Evolutionary conservation across 2,329 filamentous ascomycete species (phyloP), one percentile per base, ranked within the genome.

Genomic region (Albophoma yamanashiensis): DNA sequence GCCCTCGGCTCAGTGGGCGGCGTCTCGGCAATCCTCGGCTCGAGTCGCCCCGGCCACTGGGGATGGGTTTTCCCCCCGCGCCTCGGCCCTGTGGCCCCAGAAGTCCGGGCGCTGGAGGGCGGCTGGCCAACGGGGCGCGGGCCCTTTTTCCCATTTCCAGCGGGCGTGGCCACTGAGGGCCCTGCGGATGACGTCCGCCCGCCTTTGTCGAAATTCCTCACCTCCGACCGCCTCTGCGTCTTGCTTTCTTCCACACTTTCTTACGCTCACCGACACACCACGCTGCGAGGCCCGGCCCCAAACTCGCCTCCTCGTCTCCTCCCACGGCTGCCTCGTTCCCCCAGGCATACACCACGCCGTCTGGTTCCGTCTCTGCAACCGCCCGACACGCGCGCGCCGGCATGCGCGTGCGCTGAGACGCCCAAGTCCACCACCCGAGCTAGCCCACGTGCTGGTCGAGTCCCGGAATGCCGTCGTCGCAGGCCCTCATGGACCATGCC

Each of bases 401-500:
- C 57, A 59, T 61, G 60, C 52, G 57, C 47, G 53, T 53, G 38
- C 34, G n/a, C n/a, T 61, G 53, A 61, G 55, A 52, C 59, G 57
- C 57, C 27, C 38, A 20, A 25, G 22, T 27, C 25, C 47, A 55
- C 31, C 38, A 25, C 39, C 27, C 38, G 55, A 31, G 27, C 22
- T 27, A 17, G 55, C 38, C 27, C 39, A 42, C 55, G 38, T 53
- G 50, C 50, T n/a, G 50, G 50, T 27, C 20, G 39, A 34, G 64
- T 52, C 56, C 60, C 60, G 79, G 77, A 75, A 84, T 84, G 81
- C 78, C 82, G 74, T 76, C 78, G 72, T 77, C 79, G 75, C 76
- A 78, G 71, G 76, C 79, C 68, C 74, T 80, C 67, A 72, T 79
- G 70, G 79, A 80, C 71, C 75, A 87, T 85, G 82, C 78, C 25